These are phyloP conservation scores for Paecilomyces fulvus DNA, from an alignment of 2,329 filamentous ascomycete species.

Conservation along the genomic window DNA sequence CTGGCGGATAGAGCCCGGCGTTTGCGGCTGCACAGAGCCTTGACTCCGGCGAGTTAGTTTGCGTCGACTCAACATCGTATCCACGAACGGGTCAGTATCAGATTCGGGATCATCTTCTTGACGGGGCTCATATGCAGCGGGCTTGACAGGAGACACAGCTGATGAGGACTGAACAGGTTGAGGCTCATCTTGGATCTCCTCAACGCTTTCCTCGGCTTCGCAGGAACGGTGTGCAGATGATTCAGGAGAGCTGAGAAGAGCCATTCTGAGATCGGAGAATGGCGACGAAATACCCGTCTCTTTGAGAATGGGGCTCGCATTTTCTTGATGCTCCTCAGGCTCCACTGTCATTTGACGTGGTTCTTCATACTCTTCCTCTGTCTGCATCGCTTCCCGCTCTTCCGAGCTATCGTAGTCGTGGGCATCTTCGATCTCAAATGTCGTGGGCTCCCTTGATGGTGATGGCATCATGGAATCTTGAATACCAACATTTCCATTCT, in stretches of 20 bases:
- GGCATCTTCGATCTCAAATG: background rate
- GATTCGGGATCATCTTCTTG: slow-evolving; percentile 16
- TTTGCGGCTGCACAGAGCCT: background rate
- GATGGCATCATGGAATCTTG: background rate
- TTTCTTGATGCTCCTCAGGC: background rate
- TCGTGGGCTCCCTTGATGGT: background rate
- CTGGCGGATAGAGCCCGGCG: background rate
- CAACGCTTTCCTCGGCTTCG: background rate
- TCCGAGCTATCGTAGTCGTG: background rate
- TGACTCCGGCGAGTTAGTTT: background rate
- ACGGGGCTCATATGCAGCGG: slow-evolving; percentile 9
- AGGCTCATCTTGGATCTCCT: slow-evolving; percentile 6
- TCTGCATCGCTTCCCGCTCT: background rate
- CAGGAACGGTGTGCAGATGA: background rate
- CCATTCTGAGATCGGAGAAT: background rate
- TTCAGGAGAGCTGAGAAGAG: background rate
- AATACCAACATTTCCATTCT: background rate
- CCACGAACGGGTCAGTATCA: slow-evolving; percentile 17
- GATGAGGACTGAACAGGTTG: slow-evolving; percentile 15
- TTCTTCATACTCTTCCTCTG: background rate
- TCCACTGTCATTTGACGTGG: background rate
- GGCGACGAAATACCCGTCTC: background rate
- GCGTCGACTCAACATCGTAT: slow-evolving; percentile 7
- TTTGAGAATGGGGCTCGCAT: background rate
- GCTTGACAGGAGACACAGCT: slow-evolving; percentile 3